phyloP scores from a whole-genome alignment of 2,329 filamentous ascomycete species.

The Alternaria arbusti region DNA sequence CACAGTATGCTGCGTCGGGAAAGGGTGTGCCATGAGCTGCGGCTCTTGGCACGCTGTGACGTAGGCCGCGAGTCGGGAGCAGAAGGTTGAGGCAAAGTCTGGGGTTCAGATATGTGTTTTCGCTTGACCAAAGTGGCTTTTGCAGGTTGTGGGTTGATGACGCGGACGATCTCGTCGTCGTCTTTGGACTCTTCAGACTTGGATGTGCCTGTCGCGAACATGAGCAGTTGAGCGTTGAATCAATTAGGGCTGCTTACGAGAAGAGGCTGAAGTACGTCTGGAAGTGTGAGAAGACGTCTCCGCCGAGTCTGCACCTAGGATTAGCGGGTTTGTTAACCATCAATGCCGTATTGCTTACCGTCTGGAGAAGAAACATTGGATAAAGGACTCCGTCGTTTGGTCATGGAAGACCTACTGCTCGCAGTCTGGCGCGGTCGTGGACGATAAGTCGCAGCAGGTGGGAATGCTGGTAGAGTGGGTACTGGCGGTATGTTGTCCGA shows the following conservation, averaged over 20 bases:
- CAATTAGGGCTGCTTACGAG: constrained; percentile 1
- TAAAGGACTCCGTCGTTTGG: constrained; percentile 21
- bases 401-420: constrained; percentile 20
- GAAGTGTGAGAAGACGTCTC: constrained; percentile 12
- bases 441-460: constrained; percentile 5
- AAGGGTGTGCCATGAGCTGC: constrained; percentile 8
- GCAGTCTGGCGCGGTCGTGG: constrained; percentile 6
- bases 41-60: constrained; percentile 3
- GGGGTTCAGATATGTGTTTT: neutral
- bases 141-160: neutral
- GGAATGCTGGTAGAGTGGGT: constrained; percentile 1
- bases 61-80: neutral
- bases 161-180: constrained; percentile 5
- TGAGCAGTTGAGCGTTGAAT: neutral
- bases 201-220: constrained; percentile 1
- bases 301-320: constrained; percentile 2
- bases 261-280: constrained; percentile 12
- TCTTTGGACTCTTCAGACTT: constrained; percentile 3
- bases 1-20: constrained; percentile 13
- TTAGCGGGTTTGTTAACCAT: neutral
- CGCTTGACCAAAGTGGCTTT: neutral
- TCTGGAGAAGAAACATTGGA: constrained; percentile 19
- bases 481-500: constrained; percentile 3
- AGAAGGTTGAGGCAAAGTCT: neutral
- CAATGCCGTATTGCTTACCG: neutral